A percentile compares a stretch with the other conserved stretches of the same genome.
Conservation (phyloP, 352 stramenopile species). For the Phytophthora quininea region DNA sequence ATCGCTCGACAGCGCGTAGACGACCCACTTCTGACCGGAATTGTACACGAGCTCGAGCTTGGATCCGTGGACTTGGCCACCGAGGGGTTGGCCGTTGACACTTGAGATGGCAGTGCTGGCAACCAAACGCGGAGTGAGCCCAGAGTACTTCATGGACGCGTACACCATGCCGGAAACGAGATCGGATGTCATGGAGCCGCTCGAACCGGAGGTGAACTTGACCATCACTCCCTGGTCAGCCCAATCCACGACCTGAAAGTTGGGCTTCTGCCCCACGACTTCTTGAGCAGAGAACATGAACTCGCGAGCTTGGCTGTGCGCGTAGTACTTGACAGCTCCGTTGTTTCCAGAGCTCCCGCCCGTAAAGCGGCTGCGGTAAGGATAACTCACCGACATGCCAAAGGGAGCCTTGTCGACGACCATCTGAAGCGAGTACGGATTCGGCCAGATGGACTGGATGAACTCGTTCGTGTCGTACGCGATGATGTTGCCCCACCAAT, state of each 20-base stretch:
- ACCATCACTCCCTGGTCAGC: slow-evolving; percentile 61
- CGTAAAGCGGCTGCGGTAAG: slow-evolving; percentile 55
- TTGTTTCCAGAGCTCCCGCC: slow-evolving; percentile 61
- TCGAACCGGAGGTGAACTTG: slow-evolving; percentile 36
- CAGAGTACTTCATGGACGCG: slow-evolving; percentile 50
- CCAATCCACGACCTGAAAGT: slow-evolving; percentile 62
- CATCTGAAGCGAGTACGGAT: slow-evolving; percentile 59
- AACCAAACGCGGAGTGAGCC: slow-evolving; percentile 48
- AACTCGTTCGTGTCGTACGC: slow-evolving; percentile 36
- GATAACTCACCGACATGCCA: slow-evolving; percentile 61
- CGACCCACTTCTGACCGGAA: slow-evolving; percentile 61
- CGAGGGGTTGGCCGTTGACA: slow-evolving; percentile 46
- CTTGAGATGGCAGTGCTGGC: slow-evolving; percentile 46
- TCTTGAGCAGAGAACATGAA: slow-evolving; percentile 61
- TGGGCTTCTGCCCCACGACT: slow-evolving; percentile 45
- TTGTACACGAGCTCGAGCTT: slow-evolving; percentile 65
- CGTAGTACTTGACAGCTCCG: slow-evolving; percentile 58
- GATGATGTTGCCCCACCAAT: slow-evolving; percentile 81
- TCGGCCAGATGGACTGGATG: slow-evolving; percentile 63
- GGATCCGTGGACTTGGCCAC: slow-evolving; percentile 31
- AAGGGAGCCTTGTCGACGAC: slow-evolving; percentile 48
- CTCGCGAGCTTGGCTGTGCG: slow-evolving; percentile 53
- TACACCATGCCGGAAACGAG: slow-evolving; percentile 77
- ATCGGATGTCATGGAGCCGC: slow-evolving; percentile 46
- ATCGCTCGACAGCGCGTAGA: slow-evolving; percentile 58